Conservation (phyloP, 805 yeast genomes). For the Grigorovia jiainica region DNA sequence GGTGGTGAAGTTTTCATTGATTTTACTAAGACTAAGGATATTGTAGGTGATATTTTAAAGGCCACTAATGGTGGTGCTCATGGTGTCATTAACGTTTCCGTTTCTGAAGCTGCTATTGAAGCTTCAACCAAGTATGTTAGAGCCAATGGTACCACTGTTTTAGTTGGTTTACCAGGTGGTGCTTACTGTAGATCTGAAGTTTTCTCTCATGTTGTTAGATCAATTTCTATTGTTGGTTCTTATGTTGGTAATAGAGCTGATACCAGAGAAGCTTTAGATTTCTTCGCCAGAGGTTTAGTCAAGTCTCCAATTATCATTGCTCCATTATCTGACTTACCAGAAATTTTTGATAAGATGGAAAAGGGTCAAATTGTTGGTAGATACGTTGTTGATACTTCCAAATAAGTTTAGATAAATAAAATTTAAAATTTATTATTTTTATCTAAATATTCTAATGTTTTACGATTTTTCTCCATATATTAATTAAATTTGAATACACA, state of each 20-base stretch:
- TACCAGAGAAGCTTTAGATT: conserved; percentile 58
- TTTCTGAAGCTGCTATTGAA: conserved; percentile 42
- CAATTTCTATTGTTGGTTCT: conserved; percentile 39
- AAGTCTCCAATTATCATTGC: conserved; percentile 66
- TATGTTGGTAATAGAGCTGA: conserved; percentile 46
- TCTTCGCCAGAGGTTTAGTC: conserved; percentile 63
- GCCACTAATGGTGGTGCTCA: conserved; percentile 60
- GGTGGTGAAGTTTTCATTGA: conserved; percentile 62
- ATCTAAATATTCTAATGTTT: conserved; percentile 3
- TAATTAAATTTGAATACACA: too few relatives aligned
- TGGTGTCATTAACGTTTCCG: conserved; percentile 59
- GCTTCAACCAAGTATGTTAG: conserved; percentile 45
- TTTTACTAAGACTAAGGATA: conserved; percentile 41
- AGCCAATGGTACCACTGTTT: conserved; percentile 50
- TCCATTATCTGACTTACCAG: conserved; percentile 61
- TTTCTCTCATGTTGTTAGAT: conserved; percentile 41
- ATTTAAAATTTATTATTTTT: conserved; percentile 4
- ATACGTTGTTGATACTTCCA: conserved; percentile 70
- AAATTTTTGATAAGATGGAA: conserved; percentile 68
- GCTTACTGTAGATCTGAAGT: conserved; percentile 39
- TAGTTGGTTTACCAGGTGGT: conserved; percentile 52
- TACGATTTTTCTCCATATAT: too few relatives aligned
- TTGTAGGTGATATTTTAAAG: conserved; percentile 35
- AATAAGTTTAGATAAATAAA: conserved; percentile 30
- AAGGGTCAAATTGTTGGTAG: conserved; percentile 81